Conservation (phyloP, 1,284 basidiomycete genomes). For the Cryptococcus depauperatus region DNA sequence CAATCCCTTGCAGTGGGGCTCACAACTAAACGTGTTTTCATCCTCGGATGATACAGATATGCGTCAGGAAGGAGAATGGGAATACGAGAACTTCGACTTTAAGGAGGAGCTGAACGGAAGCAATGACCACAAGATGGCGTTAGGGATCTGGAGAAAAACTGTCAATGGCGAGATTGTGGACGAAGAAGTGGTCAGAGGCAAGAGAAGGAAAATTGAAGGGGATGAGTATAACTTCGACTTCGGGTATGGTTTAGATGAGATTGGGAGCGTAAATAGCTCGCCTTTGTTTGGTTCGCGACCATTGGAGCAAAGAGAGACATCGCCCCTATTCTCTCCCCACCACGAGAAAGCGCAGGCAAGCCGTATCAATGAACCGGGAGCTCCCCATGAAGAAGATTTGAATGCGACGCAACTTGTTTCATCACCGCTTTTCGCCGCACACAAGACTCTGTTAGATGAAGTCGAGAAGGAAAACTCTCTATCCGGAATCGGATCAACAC, state of each 20-base stretch:
- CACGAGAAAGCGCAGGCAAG: slow-evolving; percentile 3
- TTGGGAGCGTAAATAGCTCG: slow-evolving; percentile 7
- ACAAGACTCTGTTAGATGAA: background rate
- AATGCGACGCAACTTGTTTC: background rate
- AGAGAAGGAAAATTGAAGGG: slow-evolving; percentile 11
- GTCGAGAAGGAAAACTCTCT: background rate
- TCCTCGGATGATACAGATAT: slow-evolving; percentile 7
- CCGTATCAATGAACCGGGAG: background rate
- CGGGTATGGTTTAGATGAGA: slow-evolving; percentile 1
- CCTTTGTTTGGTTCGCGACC: slow-evolving; percentile 10
- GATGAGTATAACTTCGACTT: slow-evolving; percentile 6
- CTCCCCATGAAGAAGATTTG: background rate
- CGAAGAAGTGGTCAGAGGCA: slow-evolving; percentile 20
- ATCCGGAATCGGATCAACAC: background rate
- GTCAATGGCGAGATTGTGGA: slow-evolving; percentile 14
- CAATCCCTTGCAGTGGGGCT: slow-evolving; percentile 23
- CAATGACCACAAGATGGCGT: slow-evolving; percentile 5
- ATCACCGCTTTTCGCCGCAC: slow-evolving; percentile 19
- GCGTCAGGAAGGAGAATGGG: slow-evolving; percentile 18
- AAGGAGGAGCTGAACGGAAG: slow-evolving; percentile 21
- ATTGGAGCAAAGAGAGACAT: slow-evolving; percentile 4
- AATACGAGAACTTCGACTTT: slow-evolving; percentile 26
- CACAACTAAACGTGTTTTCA: slow-evolving; percentile 9
- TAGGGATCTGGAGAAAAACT: slow-evolving; percentile 10
- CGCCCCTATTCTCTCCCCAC: slow-evolving; percentile 18